A percentile compares a stretch with the other conserved stretches of the same genome.
phyloP scores from a whole-genome alignment of 345 rosid genomes.

The Brassica napus region Da-Ae NC_063438.1:27928501-27929000 shows the following conservation, averaged over 20 bases:
- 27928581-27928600: neutral
- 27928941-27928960: constrained; percentile 1
- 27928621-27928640: neutral
- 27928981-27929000: neutral
- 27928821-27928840: neutral
- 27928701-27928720: neutral
- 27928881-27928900: constrained; percentile 10
- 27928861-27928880: constrained; percentile 19
- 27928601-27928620: neutral
- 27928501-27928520: neutral
- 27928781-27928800: constrained; percentile 5
- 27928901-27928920: constrained; percentile 1
- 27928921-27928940: constrained; percentile 6
- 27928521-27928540: neutral
- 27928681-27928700: neutral
- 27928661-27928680: neutral
- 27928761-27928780: constrained; percentile 44
- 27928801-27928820: constrained; percentile 6
- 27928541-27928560: neutral
- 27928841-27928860: neutral
- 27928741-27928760: constrained; percentile 51
- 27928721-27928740: neutral
- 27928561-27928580: neutral
- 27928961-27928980: neutral
- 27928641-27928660: neutral